Base-by-base conservation (phyloP, 202 grass and related monocot species). In the Setaria italica region DNA sequence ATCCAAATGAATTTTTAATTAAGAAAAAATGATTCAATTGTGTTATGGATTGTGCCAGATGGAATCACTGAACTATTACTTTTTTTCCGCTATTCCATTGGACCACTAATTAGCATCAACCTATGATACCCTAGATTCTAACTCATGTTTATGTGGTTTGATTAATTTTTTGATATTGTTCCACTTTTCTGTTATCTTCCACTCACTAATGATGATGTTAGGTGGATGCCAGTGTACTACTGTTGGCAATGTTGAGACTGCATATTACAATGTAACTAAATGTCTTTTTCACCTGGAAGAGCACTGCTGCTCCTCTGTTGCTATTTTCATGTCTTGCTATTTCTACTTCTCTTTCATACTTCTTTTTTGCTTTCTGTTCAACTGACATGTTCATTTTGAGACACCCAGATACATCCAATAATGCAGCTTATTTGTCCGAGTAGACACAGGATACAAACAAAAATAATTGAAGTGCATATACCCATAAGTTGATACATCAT, bases 371-470 rank as follows among this genome's bases (percentile, higher is more conserved):
- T 80, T 90, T 55, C 72, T 53, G 84, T 69, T 84, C 69, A 80
- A 56, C 39, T 87, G 76, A 90, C 72, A 47, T 84, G n/a, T 84
- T 83, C 49, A 72, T 71, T 75, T 62, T 19, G 46, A 84, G 76
- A 71, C 80, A 88, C 77, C 71, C 81, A 91, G 89, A 76, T 91
- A 71, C 63, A 20, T 77, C 85, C 89, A 77, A 76, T 76, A 65
- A 48, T 84, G 74, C 89, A 87, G 76, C 76, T 85, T 64, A 66
- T 77, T 50, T 2, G 8, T 77, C 81, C 32, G 46, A 77, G 85
- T 49, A 42, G 89, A 19, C 58, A 71, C 37, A 65, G 20, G 63
- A 84, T 80, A 69, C 63, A 80, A 84, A 81, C 71, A 85, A 81
- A 85, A 20, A 32, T 76, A 81, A 76, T 76, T 90, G 47, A 84